phyloP scores from a whole-genome alignment of 202 grass and related monocot species.

The Zizania palustris region DNA sequence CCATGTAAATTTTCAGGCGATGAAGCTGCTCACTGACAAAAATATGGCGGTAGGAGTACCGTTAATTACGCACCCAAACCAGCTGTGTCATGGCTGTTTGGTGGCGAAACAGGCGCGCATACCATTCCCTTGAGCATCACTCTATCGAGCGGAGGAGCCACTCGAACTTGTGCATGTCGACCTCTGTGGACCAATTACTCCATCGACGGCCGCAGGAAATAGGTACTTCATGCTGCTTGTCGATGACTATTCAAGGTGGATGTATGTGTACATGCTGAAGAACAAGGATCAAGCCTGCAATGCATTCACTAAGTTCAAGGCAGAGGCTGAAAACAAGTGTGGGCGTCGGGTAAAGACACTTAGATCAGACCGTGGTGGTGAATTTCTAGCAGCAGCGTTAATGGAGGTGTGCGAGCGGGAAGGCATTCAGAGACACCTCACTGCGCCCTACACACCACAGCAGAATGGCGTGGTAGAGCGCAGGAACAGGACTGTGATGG shows the following conservation, averaged over 20 bases:
- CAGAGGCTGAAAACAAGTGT: background rate
- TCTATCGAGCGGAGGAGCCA: background rate
- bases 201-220: no score
- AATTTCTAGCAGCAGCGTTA: background rate
- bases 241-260: no score
- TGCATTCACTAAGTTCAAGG: background rate
- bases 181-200: no score
- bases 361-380: background rate
- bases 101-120: background rate
- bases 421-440: no score
- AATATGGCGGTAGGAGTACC: background rate
- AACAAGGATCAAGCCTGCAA: no score
- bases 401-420: accelerated
- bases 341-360: background rate
- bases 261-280: no score
- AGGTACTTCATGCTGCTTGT: no score
- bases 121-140: background rate
- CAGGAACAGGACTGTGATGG: background rate
- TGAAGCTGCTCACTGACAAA: background rate
- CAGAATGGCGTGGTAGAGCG: background rate
- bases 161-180: background rate
- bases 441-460: background rate
- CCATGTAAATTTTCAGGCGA: background rate
- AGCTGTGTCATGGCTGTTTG: background rate
- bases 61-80: background rate